phyloP scores from a whole-genome alignment of 179 eudicot genomes.

The Silene noctiflora region DNA sequence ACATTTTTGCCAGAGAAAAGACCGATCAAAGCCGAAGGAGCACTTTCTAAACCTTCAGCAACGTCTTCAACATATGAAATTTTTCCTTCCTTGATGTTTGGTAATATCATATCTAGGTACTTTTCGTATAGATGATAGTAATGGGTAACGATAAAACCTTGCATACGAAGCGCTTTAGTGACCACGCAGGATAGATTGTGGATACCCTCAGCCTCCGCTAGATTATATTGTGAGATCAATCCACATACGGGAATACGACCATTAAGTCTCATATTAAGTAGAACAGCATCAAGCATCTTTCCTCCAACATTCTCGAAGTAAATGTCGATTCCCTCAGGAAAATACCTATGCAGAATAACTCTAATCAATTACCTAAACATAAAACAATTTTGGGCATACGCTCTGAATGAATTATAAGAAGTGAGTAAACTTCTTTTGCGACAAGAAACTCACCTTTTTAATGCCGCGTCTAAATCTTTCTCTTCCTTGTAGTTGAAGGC shows the following conservation, averaged over 20 bases:
- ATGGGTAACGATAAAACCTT: neutral
- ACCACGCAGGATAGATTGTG: neutral
- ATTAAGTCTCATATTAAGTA: neutral
- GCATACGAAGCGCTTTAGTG: neutral
- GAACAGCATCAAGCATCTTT: conserved; percentile 56
- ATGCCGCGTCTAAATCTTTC: neutral
- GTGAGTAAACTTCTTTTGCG: no score
- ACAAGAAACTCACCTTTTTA: neutral
- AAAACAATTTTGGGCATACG: no score
- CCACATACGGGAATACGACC: neutral
- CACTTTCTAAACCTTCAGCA: conserved; percentile 55
- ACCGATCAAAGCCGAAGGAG: conserved; percentile 26
- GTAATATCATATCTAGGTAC: conserved; percentile 31
- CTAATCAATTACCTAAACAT: no score
- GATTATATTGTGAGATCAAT: neutral
- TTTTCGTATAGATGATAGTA: conserved; percentile 7
- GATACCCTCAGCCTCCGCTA: neutral
- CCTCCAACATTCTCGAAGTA: conserved; percentile 73
- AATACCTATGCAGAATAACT: conserved; percentile 26
- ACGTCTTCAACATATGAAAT: conserved; percentile 51
- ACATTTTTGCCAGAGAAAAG: neutral
- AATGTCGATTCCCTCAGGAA: conserved; percentile 63
- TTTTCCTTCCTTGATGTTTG: conserved; percentile 40
- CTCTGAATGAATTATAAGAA: no score
- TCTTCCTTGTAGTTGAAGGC: neutral